phyloP scores from a whole-genome alignment of 2,329 filamentous ascomycete species.

The Talaromyces sp. region DNA sequence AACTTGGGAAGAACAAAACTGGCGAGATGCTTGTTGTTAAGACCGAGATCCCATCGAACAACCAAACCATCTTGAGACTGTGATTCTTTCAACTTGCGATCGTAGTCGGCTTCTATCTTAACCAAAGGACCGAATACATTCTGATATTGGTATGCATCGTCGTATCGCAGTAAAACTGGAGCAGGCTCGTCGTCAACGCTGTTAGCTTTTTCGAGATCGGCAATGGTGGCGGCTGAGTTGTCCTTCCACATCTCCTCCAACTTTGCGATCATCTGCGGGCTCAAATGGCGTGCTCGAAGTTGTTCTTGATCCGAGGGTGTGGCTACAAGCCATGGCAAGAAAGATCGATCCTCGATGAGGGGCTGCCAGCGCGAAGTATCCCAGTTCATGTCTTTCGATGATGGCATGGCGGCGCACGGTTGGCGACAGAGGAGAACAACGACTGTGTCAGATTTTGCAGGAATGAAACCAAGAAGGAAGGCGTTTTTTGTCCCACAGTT shows the following conservation, averaged over 20 bases:
- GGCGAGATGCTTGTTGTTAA: conserved; percentile 96
- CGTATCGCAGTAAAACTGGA: conserved; percentile 88
- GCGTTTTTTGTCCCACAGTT: conserved; percentile 99
- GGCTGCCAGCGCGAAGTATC: conserved; percentile 97
- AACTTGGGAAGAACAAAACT: conserved; percentile 96
- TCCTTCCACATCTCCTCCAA: conserved; percentile 99
- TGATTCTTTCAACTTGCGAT: conserved; percentile 96
- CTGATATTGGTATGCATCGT: conserved; percentile 97
- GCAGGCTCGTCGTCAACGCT: conserved; percentile 94
- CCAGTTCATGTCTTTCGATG: conserved; percentile 99
- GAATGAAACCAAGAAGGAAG: conserved; percentile 95
- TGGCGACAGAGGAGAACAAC: conserved; percentile 95
- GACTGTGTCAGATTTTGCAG: conserved; percentile 96
- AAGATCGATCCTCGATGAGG: conserved; percentile 93
- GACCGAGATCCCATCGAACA: conserved; percentile 88
- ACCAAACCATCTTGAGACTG: conserved; percentile 95
- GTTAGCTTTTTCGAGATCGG: conserved; percentile 85
- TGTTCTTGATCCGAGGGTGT: conserved; percentile 91
- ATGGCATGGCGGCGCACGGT: conserved; percentile 90
- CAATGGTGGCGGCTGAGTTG: conserved; percentile 80
- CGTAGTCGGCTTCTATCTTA: conserved; percentile 99
- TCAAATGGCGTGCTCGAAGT: conserved; percentile 87
- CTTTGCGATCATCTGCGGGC: conserved; percentile 91
- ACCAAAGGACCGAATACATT: conserved; percentile 97
- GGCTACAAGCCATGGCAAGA: conserved; percentile 88